Evolutionary conservation across 768 basidiomycete genomes (phyloP).

Genomic region (Rossbeevera mucosa): DNA sequence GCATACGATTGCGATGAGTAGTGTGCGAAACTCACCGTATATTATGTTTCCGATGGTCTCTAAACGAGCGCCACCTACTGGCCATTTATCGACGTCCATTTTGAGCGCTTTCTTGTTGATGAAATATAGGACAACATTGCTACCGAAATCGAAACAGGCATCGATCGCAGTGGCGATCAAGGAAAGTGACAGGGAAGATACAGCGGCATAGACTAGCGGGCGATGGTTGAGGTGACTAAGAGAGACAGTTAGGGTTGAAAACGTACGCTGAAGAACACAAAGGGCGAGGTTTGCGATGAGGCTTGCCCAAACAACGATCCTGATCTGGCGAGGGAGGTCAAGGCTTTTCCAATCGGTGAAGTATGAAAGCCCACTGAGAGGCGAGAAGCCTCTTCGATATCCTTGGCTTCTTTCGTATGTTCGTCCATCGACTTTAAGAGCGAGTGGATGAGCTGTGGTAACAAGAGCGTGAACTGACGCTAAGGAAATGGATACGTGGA

Average conservation of each 20-base stretch:
- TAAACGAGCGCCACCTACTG: constrained; percentile 81
- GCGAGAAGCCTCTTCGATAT: constrained; percentile 61
- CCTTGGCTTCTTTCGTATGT: constrained; percentile 77
- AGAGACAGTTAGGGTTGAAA: not conserved
- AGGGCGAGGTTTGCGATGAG: constrained; percentile 72
- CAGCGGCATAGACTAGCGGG: constrained; percentile 79
- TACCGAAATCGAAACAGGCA: constrained; percentile 78
- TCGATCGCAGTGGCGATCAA: constrained; percentile 89
- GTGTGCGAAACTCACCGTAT: constrained; percentile 50
- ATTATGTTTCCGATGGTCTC: constrained; percentile 88
- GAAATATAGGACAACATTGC: constrained; percentile 74
- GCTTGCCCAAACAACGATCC: constrained; percentile 83
- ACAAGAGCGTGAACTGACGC: not conserved
- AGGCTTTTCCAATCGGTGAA: not conserved
- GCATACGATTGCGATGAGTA: not conserved
- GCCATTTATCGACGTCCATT: constrained; percentile 85
- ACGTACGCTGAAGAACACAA: constrained; percentile 63
- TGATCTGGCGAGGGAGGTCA: constrained; percentile 48
- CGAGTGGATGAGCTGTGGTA: constrained; percentile 66
- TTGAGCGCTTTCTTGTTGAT: constrained; percentile 66
- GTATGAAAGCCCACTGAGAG: constrained; percentile 47
- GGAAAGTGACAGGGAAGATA: constrained; percentile 78
- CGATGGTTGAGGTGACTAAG: not conserved
- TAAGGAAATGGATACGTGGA: not conserved
- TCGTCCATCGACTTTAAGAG: constrained; percentile 88